phyloP scores from a whole-genome alignment of 148 eudicot genomes.

The Persicaria maculosa region DNA sequence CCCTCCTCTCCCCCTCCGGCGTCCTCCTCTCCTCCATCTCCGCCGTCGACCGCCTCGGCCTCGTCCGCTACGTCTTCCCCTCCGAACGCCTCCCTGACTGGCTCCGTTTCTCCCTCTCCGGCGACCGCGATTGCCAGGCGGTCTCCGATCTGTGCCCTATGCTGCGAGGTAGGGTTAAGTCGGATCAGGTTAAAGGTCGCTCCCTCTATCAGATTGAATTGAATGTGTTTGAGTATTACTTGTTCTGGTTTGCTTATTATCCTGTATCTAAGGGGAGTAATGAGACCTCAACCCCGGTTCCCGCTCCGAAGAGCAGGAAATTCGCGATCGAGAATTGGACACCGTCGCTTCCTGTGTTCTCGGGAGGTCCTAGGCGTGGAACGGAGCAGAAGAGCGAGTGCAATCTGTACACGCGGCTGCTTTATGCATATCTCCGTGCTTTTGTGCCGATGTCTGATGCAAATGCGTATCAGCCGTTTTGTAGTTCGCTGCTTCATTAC shows the following conservation, averaged over 20 bases:
- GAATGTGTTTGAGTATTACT: conserved; percentile 82
- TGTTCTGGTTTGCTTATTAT: conserved; percentile 93
- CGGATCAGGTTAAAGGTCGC: conserved; percentile 39
- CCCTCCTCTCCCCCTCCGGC: conserved; percentile 55
- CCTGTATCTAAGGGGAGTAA: conserved; percentile 73
- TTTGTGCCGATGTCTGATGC: conserved; percentile 60
- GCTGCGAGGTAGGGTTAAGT: conserved; percentile 54
- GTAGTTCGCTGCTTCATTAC: conserved; percentile 77
- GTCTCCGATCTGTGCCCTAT: conserved; percentile 54
- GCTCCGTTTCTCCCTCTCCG: conserved; percentile 50
- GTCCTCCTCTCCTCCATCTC: conserved; percentile 52
- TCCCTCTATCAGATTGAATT: conserved; percentile 45
- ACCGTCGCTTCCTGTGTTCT: conserved; percentile 55
- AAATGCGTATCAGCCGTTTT: conserved; percentile 39
- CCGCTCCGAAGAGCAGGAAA: conserved; percentile 34
- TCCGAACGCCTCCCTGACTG: conserved; percentile 82
- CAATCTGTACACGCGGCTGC: conserved; percentile 50
- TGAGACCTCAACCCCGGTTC: conserved; percentile 32
- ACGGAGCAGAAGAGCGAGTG: conserved; percentile 45
- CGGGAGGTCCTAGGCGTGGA: conserved; percentile 38
- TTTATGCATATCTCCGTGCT: conserved; percentile 55
- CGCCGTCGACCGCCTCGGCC: conserved; percentile 58
- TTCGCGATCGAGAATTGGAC: conserved; percentile 84
- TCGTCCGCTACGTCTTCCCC: conserved; percentile 78
- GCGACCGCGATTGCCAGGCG: conserved; percentile 38